Evolutionary conservation across 2,329 filamentous ascomycete genomes (phyloP).

Genomic region (Fusarium sulawesiense): DNA sequence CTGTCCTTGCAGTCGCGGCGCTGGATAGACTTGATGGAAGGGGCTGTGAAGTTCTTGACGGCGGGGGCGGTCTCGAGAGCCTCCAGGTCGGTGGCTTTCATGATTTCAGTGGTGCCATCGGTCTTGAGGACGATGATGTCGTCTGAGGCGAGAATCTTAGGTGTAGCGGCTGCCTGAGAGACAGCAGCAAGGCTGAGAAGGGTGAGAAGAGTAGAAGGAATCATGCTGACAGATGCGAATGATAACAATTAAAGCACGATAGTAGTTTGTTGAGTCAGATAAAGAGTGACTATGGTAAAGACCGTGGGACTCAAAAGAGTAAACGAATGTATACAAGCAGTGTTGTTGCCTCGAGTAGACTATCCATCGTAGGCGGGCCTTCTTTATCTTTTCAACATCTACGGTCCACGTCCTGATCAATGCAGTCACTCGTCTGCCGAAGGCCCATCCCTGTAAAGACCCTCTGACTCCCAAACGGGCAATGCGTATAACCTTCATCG

Average conservation of each 20-base stretch:
- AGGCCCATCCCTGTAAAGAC: background rate
- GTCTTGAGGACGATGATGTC: constrained; percentile 37
- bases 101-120: constrained; percentile 34
- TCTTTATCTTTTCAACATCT: constrained; percentile 14
- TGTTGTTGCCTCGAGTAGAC: background rate
- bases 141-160: constrained; percentile 20
- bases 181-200: constrained; percentile 33
- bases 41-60: background rate
- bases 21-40: background rate
- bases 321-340: constrained; percentile 6
- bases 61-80: constrained; percentile 30
- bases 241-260: background rate
- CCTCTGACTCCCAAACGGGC: background rate
- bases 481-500: constrained; percentile 8
- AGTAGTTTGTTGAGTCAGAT: background rate
- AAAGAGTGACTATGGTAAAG: constrained; percentile 16
- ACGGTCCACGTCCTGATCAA: background rate
- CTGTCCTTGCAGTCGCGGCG: constrained; percentile 33
- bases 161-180: constrained; percentile 25
- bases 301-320: background rate
- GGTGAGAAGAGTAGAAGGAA: constrained; percentile 26
- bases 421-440: background rate
- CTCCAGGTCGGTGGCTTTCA: constrained; percentile 37
- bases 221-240: constrained; percentile 9
- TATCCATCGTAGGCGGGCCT: background rate